Base-by-base conservation (phyloP, 306 rosid genomes). In the Fragaria vesca region DNA sequence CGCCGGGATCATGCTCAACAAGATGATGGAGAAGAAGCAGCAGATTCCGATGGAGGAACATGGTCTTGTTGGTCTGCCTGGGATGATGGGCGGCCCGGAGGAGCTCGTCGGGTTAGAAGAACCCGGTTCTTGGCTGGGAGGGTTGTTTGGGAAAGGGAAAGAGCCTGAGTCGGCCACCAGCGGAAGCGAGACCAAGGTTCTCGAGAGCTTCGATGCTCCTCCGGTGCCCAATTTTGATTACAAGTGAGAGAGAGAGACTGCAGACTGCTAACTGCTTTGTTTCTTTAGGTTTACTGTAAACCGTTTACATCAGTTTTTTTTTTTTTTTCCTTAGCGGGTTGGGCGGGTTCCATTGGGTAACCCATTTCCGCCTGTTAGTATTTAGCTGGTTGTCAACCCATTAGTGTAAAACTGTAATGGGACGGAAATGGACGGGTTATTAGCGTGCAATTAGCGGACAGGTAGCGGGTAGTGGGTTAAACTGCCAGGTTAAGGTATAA, bases 171-270 rank as follows among this genome's bases (percentile, higher is more conserved):
- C 32, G 0, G n/a, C 87, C 1, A 51, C 82, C 45, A 83, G 88
- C 4, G 98, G 92, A 73, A 92, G 97, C 81, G 97, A 92, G 81
- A 89, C 96, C 16, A 92, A 91, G 85, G 51, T 94, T 78, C 77
- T 92, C 89, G 98, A 94, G 87, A 94, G 98, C 69, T 94, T 92
- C 42, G 98, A 92, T 84, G 94, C 98, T 2, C 98, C 69, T 32
- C 45, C 69, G 13, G 45, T 65, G 21, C 69, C 69, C 4, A 65
- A 21, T 65, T 65, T 65, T 8, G 69, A 65, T 43, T 65, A 15
- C 45, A 65, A 65, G 69, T 65, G 69, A 65, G 26, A 24, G 26
- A 24, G 26, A 24, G 26, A 24, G 26, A 24, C 26, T 24, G 26
- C 26, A 24, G 26, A 24, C 26, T 24, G 26, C 26, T 24, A 24